Evolutionary conservation across 306 rosid genomes (phyloP).

Genomic region (Quercus alba): DNA sequence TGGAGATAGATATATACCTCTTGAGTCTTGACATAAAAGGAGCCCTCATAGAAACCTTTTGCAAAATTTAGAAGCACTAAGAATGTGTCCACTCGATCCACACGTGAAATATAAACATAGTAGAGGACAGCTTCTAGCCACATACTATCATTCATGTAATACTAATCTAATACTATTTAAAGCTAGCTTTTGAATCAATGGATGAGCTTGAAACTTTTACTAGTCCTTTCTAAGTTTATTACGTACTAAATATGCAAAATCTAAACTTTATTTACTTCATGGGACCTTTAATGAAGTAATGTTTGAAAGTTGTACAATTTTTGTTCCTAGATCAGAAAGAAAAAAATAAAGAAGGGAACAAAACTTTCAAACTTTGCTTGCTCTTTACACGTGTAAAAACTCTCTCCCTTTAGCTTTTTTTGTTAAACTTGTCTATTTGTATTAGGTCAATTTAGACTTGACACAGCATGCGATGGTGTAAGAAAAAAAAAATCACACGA

Average conservation of each 20-base stretch:
- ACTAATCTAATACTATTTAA: background rate
- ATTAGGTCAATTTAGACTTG: slow-evolving; percentile 9
- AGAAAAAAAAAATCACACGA: too few relatives aligned
- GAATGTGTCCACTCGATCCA: slow-evolving; percentile 23
- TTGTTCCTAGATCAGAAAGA: slow-evolving; percentile 2
- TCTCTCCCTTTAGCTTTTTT: background rate
- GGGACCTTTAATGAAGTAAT: background rate
- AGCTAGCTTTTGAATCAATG: background rate
- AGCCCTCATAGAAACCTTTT: slow-evolving; percentile 15
- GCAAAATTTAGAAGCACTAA: slow-evolving; percentile 22
- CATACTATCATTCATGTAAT: background rate
- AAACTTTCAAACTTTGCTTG: background rate
- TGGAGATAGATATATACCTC: background rate
- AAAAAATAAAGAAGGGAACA: background rate
- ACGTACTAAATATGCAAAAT: background rate
- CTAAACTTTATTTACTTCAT: background rate
- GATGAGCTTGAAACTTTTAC: background rate
- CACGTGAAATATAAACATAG: slow-evolving; percentile 13
- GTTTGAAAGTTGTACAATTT: slow-evolving; percentile 6
- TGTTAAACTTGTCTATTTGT: slow-evolving; percentile 11
- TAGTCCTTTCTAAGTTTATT: slow-evolving; percentile 2
- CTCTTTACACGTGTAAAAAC: slow-evolving; percentile 20
- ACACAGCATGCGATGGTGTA: too few relatives aligned
- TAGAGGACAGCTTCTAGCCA: background rate
- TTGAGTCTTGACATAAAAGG: slow-evolving; percentile 3